Evolutionary conservation across 192 early-diverging fungal species (phyloP).

Genomic region (Gryganskiella cystojenkinii): DNA sequence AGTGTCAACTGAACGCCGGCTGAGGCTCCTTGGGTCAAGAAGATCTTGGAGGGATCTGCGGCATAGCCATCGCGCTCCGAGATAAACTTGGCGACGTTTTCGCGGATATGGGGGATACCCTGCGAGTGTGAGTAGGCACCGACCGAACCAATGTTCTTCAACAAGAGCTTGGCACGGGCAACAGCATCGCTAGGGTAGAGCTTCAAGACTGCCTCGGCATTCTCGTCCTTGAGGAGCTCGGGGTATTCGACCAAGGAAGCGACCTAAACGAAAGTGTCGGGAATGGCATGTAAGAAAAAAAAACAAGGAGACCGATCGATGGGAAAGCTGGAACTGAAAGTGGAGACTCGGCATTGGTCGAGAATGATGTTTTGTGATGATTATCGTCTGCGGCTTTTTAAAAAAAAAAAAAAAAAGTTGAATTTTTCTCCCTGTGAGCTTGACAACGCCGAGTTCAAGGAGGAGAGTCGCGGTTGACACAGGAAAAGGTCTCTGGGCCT

Average conservation of each 20-base stretch:
- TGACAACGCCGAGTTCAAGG: no score
- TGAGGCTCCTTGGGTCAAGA: conserved; percentile 93
- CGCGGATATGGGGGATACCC: conserved; percentile 85
- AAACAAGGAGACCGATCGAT: conserved; percentile 5
- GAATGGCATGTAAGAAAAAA: background rate
- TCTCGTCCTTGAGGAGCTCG: conserved; percentile 74
- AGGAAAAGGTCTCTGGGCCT: no score
- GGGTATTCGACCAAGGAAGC: conserved; percentile 91
- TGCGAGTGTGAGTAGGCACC: conserved; percentile 98
- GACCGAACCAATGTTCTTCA: conserved; percentile 75
- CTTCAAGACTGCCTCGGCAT: conserved; percentile 56
- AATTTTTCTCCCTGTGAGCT: no score
- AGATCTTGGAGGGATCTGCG: conserved; percentile 85
- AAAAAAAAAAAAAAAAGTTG: background rate
- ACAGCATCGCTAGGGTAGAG: conserved; percentile 92
- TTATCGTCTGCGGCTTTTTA: conserved; percentile 1
- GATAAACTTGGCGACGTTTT: conserved; percentile 93
- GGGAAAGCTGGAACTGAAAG: conserved; percentile 87
- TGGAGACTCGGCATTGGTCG: background rate
- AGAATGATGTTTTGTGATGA: background rate
- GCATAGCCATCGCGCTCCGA: conserved; percentile 93
- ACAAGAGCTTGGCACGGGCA: conserved; percentile 79
- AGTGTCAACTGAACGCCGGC: conserved; percentile 94
- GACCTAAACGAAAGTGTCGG: conserved; percentile 73
- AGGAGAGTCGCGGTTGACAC: no score